Evolutionary conservation across 2,329 filamentous ascomycete genomes (phyloP).

Genomic region (Pyrenochaeta sp.): DNA sequence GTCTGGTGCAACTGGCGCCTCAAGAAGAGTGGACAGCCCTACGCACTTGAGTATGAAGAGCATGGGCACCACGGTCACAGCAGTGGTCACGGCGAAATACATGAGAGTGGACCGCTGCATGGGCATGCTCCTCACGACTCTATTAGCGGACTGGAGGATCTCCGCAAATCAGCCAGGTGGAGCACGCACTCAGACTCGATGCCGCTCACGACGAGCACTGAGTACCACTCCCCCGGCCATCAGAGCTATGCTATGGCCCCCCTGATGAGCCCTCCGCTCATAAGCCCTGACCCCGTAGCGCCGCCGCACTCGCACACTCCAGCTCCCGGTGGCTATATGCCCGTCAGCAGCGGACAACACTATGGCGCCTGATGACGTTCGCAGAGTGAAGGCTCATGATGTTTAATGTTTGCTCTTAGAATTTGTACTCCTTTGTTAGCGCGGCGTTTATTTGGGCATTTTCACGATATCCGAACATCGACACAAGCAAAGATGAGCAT

Average conservation of each 20-base stretch:
- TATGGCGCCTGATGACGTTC: conserved; percentile 18
- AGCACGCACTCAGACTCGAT: conserved; percentile 27
- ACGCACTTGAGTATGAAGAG: conserved; percentile 40
- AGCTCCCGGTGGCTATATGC: conserved; percentile 26
- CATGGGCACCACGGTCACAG: conserved; percentile 34
- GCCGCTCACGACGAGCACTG: conserved; percentile 24
- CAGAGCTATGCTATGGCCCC: conserved; percentile 27
- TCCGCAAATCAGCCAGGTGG: conserved; percentile 33
- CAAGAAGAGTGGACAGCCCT: conserved; percentile 40
- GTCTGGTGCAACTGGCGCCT: conserved; percentile 42
- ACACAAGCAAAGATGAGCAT: background rate
- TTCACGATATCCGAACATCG: conserved; percentile 1
- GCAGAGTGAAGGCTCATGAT: background rate
- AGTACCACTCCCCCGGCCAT: conserved; percentile 21
- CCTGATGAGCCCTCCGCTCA: conserved; percentile 25
- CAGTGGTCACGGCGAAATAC: conserved; percentile 25
- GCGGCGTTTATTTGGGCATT: background rate
- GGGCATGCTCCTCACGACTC: conserved; percentile 21
- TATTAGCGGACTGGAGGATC: conserved; percentile 15
- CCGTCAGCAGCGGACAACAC: conserved; percentile 25
- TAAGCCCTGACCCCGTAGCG: conserved; percentile 19
- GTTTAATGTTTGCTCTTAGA: background rate
- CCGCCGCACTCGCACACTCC: conserved; percentile 2
- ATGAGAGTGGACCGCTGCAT: conserved; percentile 11
- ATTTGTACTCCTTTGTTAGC: background rate